Percentiles rank a stretch among this genome's conserved stretches.
phyloP scores from a whole-genome alignment of 2,329 filamentous ascomycete species.

The Neoscytalidium dimidiatum region DNA sequence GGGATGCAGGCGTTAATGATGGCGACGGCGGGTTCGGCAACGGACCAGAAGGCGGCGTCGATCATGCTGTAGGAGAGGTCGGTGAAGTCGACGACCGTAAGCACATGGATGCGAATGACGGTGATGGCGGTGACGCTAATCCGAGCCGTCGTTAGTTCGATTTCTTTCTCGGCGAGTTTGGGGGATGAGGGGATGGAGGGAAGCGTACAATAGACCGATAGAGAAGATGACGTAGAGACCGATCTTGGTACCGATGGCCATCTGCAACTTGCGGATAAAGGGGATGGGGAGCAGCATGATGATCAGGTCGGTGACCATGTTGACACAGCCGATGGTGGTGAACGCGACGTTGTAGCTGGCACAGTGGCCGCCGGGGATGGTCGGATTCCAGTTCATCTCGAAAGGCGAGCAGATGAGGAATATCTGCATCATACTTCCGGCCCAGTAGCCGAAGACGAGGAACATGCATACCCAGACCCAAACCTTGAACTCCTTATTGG shows the following conservation, averaged over 20 bases:
- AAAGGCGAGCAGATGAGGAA: conserved; percentile 42
- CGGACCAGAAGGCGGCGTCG: conserved; percentile 39
- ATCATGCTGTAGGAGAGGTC: conserved; percentile 40
- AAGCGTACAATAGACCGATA: conserved; percentile 21
- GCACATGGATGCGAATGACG: conserved; percentile 36
- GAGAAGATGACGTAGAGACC: conserved; percentile 18
- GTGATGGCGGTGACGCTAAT: conserved; percentile 39
- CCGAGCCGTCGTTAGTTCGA: too few relatives aligned
- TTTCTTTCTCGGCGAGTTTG: not conserved
- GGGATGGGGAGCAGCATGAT: conserved; percentile 21
- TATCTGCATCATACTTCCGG: conserved; percentile 21
- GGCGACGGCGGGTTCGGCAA: conserved; percentile 42
- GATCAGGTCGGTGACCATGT: conserved; percentile 22
- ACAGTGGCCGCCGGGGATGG: conserved; percentile 34
- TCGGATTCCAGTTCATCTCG: conserved; percentile 38
- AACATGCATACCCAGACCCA: conserved; percentile 15
- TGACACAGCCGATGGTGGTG: conserved; percentile 17
- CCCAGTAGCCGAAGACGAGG: conserved; percentile 16
- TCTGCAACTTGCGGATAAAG: conserved; percentile 20
- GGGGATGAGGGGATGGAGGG: not conserved
- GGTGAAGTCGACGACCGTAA: conserved; percentile 36
- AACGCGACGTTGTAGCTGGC: conserved; percentile 29
- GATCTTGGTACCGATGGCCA: conserved; percentile 20
- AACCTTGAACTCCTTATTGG: not conserved
- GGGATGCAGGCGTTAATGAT: conserved; percentile 45